phyloP scores from a whole-genome alignment of 2,329 filamentous ascomycete genomes.

The Hawksworthiomyces lignivorus region DNA sequence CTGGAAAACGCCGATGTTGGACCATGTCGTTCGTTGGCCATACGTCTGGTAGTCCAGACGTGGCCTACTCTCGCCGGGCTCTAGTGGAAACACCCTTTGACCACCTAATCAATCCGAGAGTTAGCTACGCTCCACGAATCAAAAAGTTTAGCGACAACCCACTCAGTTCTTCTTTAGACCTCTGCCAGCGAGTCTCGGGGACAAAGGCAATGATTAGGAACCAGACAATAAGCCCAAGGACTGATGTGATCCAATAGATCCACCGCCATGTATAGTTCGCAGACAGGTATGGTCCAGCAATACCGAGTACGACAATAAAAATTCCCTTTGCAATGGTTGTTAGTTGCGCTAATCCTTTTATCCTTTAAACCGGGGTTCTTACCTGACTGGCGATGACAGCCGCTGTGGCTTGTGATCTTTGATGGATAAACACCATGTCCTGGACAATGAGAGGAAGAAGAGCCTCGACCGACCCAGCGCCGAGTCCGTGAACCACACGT shows the following conservation, averaged over 20 bases:
- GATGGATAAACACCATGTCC: conserved; percentile 31
- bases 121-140: too few species aligned
- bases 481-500: conserved; percentile 27
- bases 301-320: conserved; percentile 25
- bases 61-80: too few species aligned
- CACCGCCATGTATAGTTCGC: conserved; percentile 27
- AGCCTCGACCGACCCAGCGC: conserved; percentile 29
- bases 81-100: too few species aligned
- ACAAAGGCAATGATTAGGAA: conserved; percentile 24
- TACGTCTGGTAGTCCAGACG: too few species aligned
- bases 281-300: conserved; percentile 24
- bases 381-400: conserved; percentile 12
- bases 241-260: conserved; percentile 29
- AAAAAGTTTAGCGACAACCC: too few species aligned
- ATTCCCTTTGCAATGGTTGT: too few species aligned
- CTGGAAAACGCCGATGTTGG: too few species aligned
- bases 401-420: conserved; percentile 18
- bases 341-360: too few species aligned
- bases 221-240: conserved; percentile 26
- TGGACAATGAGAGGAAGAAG: conserved; percentile 31
- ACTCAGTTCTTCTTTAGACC: conserved; percentile 15
- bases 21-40: too few species aligned
- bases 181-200: conserved; percentile 26
- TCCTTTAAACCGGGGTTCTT: too few species aligned
- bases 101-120: too few species aligned